These are phyloP conservation scores for Alliaria petiolata DNA, from an alignment of 345 rosid genomes.

Conservation along the genomic window DNA sequence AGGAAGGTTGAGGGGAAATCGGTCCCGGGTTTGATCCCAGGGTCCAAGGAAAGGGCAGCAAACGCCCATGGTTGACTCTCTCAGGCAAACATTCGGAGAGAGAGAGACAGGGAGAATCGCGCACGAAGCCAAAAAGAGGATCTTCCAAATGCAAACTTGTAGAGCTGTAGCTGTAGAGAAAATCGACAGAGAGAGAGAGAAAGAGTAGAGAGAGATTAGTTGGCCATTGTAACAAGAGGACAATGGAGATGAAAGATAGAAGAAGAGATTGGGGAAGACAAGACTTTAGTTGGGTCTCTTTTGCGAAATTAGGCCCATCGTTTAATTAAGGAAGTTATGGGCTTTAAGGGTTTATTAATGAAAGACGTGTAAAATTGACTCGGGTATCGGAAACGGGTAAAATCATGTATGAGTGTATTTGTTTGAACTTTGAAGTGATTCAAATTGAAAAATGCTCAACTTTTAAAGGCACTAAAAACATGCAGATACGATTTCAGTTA, in stretches of 20 bases:
- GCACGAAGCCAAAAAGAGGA: not conserved
- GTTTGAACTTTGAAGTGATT: too few species aligned
- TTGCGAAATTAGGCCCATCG: not conserved
- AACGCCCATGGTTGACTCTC: conserved; percentile 31
- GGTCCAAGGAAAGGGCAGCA: conserved; percentile 37
- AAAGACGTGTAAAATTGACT: too few species aligned
- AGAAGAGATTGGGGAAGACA: not conserved
- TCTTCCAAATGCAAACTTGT: not conserved
- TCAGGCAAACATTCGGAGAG: conserved; percentile 14
- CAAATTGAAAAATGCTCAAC: too few species aligned
- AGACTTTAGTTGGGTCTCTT: conserved; percentile 8
- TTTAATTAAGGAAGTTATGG: not conserved
- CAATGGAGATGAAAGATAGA: not conserved
- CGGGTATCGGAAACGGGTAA: too few species aligned
- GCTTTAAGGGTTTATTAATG: not conserved
- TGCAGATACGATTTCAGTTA: too few species aligned
- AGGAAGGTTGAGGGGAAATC: conserved; percentile 41
- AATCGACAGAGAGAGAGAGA: not conserved
- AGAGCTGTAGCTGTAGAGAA: not conserved
- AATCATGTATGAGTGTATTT: too few species aligned
- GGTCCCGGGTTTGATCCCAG: conserved; percentile 37
- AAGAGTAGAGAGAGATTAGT: conserved; percentile 13
- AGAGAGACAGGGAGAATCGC: not conserved
- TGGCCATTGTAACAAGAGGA: not conserved
- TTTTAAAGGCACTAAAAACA: too few species aligned